These are phyloP conservation scores for Xylariales sp. DNA, from an alignment of 2,329 filamentous ascomycete species.

Conservation along the genomic window DNA sequence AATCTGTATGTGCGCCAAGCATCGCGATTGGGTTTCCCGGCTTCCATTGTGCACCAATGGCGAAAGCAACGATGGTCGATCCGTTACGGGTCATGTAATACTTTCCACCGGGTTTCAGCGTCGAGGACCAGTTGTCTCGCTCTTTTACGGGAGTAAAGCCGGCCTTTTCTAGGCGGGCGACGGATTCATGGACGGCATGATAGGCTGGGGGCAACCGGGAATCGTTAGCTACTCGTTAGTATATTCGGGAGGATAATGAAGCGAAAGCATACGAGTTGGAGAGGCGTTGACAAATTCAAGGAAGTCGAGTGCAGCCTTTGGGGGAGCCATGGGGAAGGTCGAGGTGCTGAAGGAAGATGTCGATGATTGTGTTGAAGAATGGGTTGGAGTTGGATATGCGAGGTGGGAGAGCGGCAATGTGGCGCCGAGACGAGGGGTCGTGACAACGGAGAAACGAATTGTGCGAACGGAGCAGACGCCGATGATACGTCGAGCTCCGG, in stretches of 20 bases:
- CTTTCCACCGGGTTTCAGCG: constrained; percentile 86
- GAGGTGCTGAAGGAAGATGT: constrained; percentile 39
- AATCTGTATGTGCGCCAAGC: constrained; percentile 96
- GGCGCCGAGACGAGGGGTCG: constrained; percentile 32
- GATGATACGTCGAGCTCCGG: constrained; percentile 28
- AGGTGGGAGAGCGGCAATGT: constrained; percentile 16
- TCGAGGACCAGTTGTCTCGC: constrained; percentile 86
- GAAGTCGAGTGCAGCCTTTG: constrained; percentile 79
- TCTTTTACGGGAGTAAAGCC: constrained; percentile 92
- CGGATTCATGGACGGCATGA: constrained; percentile 87
- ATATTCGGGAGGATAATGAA: constrained; percentile 13
- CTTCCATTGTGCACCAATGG: constrained; percentile 89
- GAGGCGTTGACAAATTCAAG: constrained; percentile 94
- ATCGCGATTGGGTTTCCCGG: constrained; percentile 92
- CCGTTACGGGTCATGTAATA: constrained; percentile 96
- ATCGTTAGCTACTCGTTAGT: constrained; percentile 36
- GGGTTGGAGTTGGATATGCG: constrained; percentile 9
- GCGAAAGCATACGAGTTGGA: constrained; percentile 76
- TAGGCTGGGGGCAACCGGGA: constrained; percentile 72
- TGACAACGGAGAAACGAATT: constrained; percentile 32
- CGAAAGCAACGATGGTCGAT: constrained; percentile 92
- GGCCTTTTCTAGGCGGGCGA: constrained; percentile 79
- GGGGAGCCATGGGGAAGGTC: constrained; percentile 60
- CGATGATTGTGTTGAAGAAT: constrained; percentile 1
- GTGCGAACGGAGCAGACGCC: constrained; percentile 33